phyloP scores from a whole-genome alignment of 139 green algal species.

The Closterium sp. region DNA sequence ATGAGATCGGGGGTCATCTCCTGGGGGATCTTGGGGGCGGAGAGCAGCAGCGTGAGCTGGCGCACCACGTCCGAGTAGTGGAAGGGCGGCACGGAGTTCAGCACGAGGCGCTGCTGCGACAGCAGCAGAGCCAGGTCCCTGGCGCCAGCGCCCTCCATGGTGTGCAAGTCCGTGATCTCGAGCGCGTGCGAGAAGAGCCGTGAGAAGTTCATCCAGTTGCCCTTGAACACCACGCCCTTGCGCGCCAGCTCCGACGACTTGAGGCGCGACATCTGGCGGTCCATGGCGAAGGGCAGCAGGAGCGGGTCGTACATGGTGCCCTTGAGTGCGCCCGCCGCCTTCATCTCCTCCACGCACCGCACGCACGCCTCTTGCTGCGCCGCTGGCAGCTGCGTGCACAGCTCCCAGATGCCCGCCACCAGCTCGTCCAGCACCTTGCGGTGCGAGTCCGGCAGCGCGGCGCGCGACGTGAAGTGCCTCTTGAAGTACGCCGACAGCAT shows the following conservation, averaged over 20 bases:
- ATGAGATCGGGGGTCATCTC: not conserved
- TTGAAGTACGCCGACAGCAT: not conserved
- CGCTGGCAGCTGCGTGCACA: not conserved
- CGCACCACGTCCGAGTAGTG: not conserved
- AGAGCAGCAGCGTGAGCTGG: not conserved
- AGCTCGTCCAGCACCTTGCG: not conserved
- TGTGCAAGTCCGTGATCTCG: constrained; percentile 2
- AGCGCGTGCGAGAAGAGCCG: not conserved
- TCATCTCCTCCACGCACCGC: constrained; percentile 1
- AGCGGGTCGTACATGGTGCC: not conserved
- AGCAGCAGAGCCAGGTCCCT: not conserved
- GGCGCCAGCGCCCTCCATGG: not conserved
- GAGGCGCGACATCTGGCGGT: not conserved
- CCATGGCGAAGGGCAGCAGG: not conserved
- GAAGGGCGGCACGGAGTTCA: constrained; percentile 3
- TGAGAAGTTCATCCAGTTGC: constrained; percentile 5
- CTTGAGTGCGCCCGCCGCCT: not conserved
- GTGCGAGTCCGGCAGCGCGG: not conserved
- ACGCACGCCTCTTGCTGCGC: not conserved
- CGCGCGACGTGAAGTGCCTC: not conserved
- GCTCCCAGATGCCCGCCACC: not conserved
- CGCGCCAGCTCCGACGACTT: not conserved
- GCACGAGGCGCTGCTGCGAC: not conserved
- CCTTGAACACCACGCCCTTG: not conserved
- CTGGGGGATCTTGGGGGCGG: not conserved